Conservation (phyloP, 1,284 basidiomycete species). For the Marasmius sp. region DNA sequence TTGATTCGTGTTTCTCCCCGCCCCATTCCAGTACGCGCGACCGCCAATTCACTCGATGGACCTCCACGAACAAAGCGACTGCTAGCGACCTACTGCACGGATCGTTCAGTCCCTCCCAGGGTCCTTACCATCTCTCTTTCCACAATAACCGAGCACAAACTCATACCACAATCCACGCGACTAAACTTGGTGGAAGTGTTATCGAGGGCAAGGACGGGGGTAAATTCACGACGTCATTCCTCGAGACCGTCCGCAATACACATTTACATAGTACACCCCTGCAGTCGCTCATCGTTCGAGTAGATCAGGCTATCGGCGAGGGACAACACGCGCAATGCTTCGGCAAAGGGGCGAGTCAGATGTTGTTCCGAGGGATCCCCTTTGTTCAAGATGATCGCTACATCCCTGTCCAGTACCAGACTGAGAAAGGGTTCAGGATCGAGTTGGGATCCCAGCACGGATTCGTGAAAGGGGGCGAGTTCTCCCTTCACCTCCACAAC, state of each 20-base stretch:
- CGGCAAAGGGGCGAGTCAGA: conserved; percentile 47
- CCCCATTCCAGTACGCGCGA: conserved; percentile 36
- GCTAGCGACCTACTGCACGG: conserved; percentile 52
- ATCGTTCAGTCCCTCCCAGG: conserved; percentile 44
- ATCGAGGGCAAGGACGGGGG: conserved; percentile 61
- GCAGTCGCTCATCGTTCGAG: conserved; percentile 42
- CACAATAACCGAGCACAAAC: conserved; percentile 38
- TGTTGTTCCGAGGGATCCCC: conserved; percentile 55
- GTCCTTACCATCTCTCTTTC: conserved; percentile 44
- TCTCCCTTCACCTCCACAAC: conserved; percentile 61
- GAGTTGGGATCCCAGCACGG: conserved; percentile 61
- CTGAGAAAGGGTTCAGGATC: conserved; percentile 41
- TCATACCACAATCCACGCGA: conserved; percentile 58
- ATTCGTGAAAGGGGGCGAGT: conserved; percentile 56
- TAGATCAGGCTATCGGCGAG: conserved; percentile 32
- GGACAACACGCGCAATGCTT: conserved; percentile 51
- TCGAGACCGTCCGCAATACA: conserved; percentile 42
- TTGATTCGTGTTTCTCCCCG: conserved; percentile 64
- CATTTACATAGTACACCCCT: conserved; percentile 56
- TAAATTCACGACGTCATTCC: conserved; percentile 52
- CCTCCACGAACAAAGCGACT: conserved; percentile 48
- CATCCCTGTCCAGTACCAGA: conserved; percentile 41
- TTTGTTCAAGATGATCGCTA: conserved; percentile 50
- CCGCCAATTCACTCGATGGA: conserved; percentile 52
- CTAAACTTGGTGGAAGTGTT: conserved; percentile 49